Evolutionary conservation across 352 stramenopile genomes (phyloP), one percentile per base, ranked within the genome.

Genomic region (Pilasporangium apinafurcum): DNA sequence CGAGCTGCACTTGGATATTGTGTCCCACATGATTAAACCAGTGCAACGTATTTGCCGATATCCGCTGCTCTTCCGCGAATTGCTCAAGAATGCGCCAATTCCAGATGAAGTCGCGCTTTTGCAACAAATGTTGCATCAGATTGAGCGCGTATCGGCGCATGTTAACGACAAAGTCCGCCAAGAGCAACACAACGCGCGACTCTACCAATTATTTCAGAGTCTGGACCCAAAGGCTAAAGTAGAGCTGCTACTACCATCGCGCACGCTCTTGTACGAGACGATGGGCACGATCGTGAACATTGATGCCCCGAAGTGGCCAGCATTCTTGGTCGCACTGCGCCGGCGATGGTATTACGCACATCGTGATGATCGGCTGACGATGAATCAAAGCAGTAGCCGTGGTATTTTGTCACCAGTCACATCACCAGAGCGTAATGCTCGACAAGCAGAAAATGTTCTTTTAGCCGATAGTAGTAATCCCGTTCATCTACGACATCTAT

Each of bases 11-110:
- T 42, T 76, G 22, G 69, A 83, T 37, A 59, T 82, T 14, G 55
- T 70, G 28, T 83, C 69, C 7, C 55, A 77, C 13, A 58, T 88
- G 13, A 86, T 88, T 46, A 88, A 88, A 28, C 72, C 75, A 20
- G 72, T 84, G 18, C 75, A 88, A 32, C 71, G 75, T 16, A 79
- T 88, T 42, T 88, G 69, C 31, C 67, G 65, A 26, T 88, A 88
- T 39, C 67, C 72, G 12, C 45, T 88, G 34, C 55, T 88, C 17
- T 75, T 86, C 29, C 58, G 54, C 2, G 67, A 65, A 21, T 51
- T 84, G 8, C 59, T 69, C 18, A 41, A 62, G 21, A 73, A 71
- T 26, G 62, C 62, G 4, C 44, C 35, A 2, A 44, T 44, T 7
- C 49, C 61, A 2, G 47, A 72, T 10, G 62, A 82, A 32, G 39